Conservation (phyloP, 179 eudicot genomes). For the Silene coronaria region DNA sequence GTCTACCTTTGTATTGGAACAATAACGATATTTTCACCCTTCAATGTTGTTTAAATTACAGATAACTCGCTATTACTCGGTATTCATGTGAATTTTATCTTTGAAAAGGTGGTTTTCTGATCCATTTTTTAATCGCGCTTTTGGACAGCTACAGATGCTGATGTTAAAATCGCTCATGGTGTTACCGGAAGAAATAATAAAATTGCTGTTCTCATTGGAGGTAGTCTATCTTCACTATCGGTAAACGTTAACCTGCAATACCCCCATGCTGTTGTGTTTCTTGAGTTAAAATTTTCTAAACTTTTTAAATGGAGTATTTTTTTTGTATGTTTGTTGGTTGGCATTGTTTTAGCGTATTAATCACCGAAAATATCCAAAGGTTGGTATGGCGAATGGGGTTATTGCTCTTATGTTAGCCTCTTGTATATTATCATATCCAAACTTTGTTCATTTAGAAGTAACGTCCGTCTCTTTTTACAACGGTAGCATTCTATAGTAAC, state of each 20-base stretch:
- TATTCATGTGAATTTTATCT: background rate
- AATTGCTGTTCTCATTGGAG: conserved; percentile 53
- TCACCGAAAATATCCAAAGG: background rate
- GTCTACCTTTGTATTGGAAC: background rate
- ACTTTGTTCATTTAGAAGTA: no score
- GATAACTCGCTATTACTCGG: background rate
- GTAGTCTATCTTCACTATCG: conserved; percentile 28
- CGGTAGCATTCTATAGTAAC: no score
- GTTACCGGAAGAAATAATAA: conserved; percentile 25
- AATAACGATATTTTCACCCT: background rate
- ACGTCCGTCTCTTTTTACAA: no score
- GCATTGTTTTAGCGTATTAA: background rate
- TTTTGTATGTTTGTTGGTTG: no score
- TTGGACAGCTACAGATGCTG: conserved; percentile 39
- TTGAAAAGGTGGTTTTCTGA: background rate
- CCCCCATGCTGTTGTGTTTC: background rate
- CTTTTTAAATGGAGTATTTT: background rate
- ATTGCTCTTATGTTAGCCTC: background rate
- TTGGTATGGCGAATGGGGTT: background rate
- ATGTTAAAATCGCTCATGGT: conserved; percentile 20
- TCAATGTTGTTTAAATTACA: background rate
- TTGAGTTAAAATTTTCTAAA: background rate
- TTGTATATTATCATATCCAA: no score
- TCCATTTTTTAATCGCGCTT: conserved; percentile 1
- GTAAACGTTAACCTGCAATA: background rate